Evolutionary conservation across 805 yeast species (phyloP), one percentile per base, ranked within the genome.

Genomic region (Candida michaelii): DNA sequence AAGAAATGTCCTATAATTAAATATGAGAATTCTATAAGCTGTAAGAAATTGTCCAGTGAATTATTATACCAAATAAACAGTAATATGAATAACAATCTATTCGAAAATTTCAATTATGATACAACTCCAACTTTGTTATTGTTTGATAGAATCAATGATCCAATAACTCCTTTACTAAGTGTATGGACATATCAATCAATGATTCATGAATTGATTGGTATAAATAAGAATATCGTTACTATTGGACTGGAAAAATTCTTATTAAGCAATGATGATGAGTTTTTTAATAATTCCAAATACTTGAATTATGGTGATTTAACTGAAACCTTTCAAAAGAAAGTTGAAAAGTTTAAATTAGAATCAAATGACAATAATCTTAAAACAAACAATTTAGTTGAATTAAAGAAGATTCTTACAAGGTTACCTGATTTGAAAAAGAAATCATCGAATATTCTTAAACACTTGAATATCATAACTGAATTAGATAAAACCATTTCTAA

Each of bases 171-270:
- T 1, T 72, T 93, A 23, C 66, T 93, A 37, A 79, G 84, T 30
- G 99, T 98, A 2, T 93, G 99, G 99, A 90, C 99, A 1, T 93
- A 89, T 63, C 98, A 91, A 59, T 86, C 97, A 2, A 91, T 93
- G 98, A 88, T 93, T 13, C 96, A 91, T 60, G 98, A 95, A 59
- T 74, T 89, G 16, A 69, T 93, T 23, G 96, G 91, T 2, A 86
- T 93, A 45, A 67, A 73, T 25, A 84, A 89, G 56, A 91, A 93
- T 53, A 77, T 90, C 2, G 95, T 89, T 3, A 84, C 80, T 51
- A 60, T 90, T 27, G 69, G 62, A 1, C 80, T 76, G 19, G 71
- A 65, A 43, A 66, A 58, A 46, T 51, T 50, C 65, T 80, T 45
- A 62, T 80, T 47, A 77, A 21, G 8, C 8, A 21, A 74, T 79